Evolutionary conservation across 441 rosid species (phyloP), one percentile per base, ranked within the genome.

Genomic region (Manihot esculenta): DNA sequence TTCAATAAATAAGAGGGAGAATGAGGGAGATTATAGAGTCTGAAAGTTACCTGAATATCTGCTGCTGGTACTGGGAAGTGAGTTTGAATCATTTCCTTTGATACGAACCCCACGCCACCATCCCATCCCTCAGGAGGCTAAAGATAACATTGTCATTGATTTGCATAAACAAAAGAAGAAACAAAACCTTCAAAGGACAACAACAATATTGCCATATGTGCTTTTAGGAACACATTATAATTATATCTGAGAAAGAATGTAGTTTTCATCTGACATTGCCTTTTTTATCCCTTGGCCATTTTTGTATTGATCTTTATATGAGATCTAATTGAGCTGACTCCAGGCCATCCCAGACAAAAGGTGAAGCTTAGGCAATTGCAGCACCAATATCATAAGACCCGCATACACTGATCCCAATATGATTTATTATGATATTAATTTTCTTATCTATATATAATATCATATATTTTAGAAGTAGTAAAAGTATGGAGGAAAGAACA

Each of bases 81-180:
- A 35, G 69, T 51, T 70, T 81, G 83, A 73, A 89, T 84, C 75
- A 87, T 87, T 81, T 87, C 92, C 77, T 84, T 81, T 14, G 88
- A 76, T 58, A 89, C 72, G 30, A 75, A 87, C 3, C 94, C 94
- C n/a, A 85, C 72, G 0, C 92, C 92, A 14, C 89, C 89, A 62
- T 81, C 56, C 92, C 90, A 89, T 74, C 61, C 84, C 78, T 87
- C 90, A 3, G 87, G 87, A 13, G 92, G 88, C 94, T 89, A 87
- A 73, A 71, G 3, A 58, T 47, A 9, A 33, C 9, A 50, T 51
- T n/a, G 58, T 73, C 15, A 55, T 61, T 21, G 56, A 62, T 18
- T 57, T 41, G 61, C 56, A 47, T 20, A 42, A 65, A 7, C 10
- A 51, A 47, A 18, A 23, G 11, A 50, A 24, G 8, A 13, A 5